phyloP scores from a whole-genome alignment of 1,284 basidiomycete species.

The Pseudozyma sp. region DNA sequence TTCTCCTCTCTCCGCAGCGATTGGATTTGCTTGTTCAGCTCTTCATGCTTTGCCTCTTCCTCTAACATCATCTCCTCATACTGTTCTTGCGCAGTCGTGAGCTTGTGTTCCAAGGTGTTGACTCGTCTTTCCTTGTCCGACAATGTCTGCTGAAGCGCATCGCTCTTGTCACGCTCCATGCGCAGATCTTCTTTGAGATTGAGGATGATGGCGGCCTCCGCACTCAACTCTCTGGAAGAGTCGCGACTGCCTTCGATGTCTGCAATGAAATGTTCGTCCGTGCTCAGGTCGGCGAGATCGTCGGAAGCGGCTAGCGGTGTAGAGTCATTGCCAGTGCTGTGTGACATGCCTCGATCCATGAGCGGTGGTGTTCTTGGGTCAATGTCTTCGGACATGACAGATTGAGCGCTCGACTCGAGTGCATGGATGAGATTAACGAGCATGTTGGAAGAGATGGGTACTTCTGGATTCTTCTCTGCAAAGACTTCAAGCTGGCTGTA shows the following conservation, averaged over 20 bases:
- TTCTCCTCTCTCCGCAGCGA: conserved; percentile 45
- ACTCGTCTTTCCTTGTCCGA: conserved; percentile 47
- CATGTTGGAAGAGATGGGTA: conserved; percentile 42
- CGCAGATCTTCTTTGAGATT: conserved; percentile 47
- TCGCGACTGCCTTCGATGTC: conserved; percentile 39
- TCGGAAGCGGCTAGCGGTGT: conserved; percentile 29
- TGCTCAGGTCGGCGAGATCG: conserved; percentile 25
- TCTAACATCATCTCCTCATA: conserved; percentile 45
- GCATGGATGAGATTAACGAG: conserved; percentile 47
- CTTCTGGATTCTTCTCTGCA: conserved; percentile 37
- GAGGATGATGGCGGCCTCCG: conserved; percentile 31
- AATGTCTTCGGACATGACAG: conserved; percentile 24
- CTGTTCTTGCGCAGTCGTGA: conserved; percentile 46
- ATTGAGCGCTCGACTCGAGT: conserved; percentile 38
- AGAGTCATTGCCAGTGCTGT: conserved; percentile 38
- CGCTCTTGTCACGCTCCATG: conserved; percentile 46
- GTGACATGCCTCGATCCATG: conserved; percentile 24
- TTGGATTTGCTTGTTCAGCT: conserved; percentile 40
- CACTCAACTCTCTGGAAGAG: conserved; percentile 32
- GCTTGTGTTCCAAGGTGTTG: conserved; percentile 43
- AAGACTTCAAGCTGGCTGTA: conserved; percentile 40
- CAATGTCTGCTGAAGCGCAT: conserved; percentile 39
- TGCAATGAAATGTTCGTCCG: conserved; percentile 34
- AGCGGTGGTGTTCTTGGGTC: conserved; percentile 22
- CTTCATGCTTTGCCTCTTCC: conserved; percentile 42